A percentile compares a stretch with the other conserved stretches of the same genome.
Conservation (phyloP, 2,329 filamentous ascomycete species). For the Phaeosphaeria sp. region DNA sequence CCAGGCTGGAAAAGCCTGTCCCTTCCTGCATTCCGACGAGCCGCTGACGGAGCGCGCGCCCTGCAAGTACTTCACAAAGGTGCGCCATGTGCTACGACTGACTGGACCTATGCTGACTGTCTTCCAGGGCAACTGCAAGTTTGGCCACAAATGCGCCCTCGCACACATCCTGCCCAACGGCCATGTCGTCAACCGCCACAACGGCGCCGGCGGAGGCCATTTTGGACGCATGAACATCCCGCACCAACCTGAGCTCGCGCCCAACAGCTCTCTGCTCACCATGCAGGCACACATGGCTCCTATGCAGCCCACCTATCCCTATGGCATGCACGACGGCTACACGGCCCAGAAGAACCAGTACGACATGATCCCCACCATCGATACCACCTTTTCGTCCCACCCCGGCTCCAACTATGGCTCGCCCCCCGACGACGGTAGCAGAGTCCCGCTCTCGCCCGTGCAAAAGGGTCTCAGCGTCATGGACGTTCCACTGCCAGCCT, state of each 20-base stretch:
- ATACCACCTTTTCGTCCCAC: slow-evolving; percentile 65
- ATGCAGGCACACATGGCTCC: slow-evolving; percentile 58
- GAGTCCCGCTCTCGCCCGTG: slow-evolving; percentile 80
- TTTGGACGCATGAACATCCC: slow-evolving; percentile 73
- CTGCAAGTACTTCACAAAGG: slow-evolving; percentile 99
- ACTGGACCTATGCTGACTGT: not conserved
- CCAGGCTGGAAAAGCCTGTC: slow-evolving; percentile 94
- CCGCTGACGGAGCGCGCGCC: slow-evolving; percentile 81
- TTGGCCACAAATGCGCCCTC: slow-evolving; percentile 95
- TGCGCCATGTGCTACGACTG: slow-evolving; percentile 48
- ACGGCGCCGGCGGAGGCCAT: slow-evolving; percentile 58
- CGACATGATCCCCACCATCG: slow-evolving; percentile 62
- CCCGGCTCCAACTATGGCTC: slow-evolving; percentile 77
- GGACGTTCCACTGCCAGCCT: slow-evolving; percentile 90
- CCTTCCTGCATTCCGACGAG: slow-evolving; percentile 93
- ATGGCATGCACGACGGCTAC: slow-evolving; percentile 52
- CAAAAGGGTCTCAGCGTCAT: slow-evolving; percentile 82
- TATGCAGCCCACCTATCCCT: slow-evolving; percentile 49
- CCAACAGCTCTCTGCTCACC: slow-evolving; percentile 75
- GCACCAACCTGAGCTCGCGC: slow-evolving; percentile 71
- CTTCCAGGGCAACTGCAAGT: slow-evolving; percentile 95
- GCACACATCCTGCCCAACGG: slow-evolving; percentile 95
- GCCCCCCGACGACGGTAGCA: slow-evolving; percentile 70
- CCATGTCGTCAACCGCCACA: slow-evolving; percentile 79
- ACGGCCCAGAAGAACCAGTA: slow-evolving; percentile 47